These are phyloP conservation scores for Paecilomyces fulvus DNA, from an alignment of 2,329 filamentous ascomycete species.

Conservation along the genomic window DNA sequence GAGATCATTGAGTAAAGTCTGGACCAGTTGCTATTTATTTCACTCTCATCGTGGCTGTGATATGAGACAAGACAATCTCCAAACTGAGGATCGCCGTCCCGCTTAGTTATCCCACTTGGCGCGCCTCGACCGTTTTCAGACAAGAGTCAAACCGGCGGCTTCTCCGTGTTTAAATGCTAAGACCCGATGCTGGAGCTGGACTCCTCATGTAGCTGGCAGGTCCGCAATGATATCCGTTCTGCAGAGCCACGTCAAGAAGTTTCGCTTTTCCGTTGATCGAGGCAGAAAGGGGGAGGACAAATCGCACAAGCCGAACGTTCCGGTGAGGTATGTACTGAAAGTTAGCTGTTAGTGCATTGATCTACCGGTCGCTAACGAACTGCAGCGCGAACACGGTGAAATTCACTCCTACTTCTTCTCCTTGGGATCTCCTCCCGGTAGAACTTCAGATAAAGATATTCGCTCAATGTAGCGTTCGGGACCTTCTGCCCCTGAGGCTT, in stretches of 20 bases:
- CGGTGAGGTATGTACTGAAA: constrained; percentile 8
- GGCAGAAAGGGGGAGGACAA: constrained; percentile 20
- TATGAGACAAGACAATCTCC: background rate
- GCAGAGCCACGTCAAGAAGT: constrained; percentile 24
- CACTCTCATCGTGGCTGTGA: background rate
- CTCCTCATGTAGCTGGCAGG: constrained; percentile 16
- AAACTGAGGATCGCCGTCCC: background rate
- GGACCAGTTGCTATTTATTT: background rate
- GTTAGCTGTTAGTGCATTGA: background rate
- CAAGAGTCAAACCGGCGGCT: background rate
- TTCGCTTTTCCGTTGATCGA: constrained; percentile 22
- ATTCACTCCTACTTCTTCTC: constrained; percentile 20
- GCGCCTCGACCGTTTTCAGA: background rate
- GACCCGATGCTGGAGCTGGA: constrained; percentile 12
- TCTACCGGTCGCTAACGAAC: constrained; percentile 7
- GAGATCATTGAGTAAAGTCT: background rate
- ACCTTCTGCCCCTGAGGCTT: constrained; percentile 28
- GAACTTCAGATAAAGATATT: constrained; percentile 36
- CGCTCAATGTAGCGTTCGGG: constrained; percentile 28
- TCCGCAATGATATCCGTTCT: constrained; percentile 27
- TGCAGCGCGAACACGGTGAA: constrained; percentile 16
- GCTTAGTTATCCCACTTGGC: background rate
- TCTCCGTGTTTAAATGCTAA: background rate
- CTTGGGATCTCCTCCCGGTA: constrained; percentile 32
- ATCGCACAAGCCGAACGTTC: constrained; percentile 11